Evolutionary conservation across 345 rosid genomes (phyloP).

Genomic region (Mangifera indica): DNA sequence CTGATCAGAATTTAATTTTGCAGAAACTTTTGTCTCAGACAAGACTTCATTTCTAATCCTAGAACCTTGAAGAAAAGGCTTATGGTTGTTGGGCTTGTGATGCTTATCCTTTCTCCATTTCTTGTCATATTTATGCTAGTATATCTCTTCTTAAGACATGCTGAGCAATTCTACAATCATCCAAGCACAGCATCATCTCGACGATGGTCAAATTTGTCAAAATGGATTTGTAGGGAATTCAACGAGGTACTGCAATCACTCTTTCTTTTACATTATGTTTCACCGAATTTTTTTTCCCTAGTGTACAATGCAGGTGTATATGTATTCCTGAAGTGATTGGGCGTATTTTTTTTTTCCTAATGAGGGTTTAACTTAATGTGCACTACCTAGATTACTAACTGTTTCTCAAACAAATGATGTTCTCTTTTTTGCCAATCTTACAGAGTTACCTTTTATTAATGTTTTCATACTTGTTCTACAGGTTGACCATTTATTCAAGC

Average conservation of each 20-base stretch:
- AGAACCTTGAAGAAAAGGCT: slow-evolving; percentile 74
- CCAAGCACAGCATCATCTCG: slow-evolving; percentile 96
- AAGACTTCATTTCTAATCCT: slow-evolving; percentile 88
- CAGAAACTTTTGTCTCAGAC: slow-evolving; percentile 87
- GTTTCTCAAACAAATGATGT: background rate
- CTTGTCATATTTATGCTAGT: slow-evolving; percentile 96
- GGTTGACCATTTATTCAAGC: slow-evolving; percentile 99
- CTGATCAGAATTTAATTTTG: slow-evolving; percentile 36
- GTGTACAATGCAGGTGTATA: background rate
- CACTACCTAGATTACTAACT: background rate
- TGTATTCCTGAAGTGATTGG: slow-evolving; percentile 7
- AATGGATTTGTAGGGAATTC: slow-evolving; percentile 94
- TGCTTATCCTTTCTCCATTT: slow-evolving; percentile 91
- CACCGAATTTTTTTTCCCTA: background rate
- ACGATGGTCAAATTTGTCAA: slow-evolving; percentile 98
- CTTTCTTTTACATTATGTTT: background rate
- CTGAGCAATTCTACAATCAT: slow-evolving; percentile 96
- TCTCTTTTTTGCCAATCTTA: background rate
- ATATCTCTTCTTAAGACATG: slow-evolving; percentile 92
- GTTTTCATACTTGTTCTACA: slow-evolving; percentile 29
- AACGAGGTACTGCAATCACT: slow-evolving; percentile 64
- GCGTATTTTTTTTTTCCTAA: background rate
- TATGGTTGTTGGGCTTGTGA: slow-evolving; percentile 79
- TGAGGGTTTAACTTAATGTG: background rate
- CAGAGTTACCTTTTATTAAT: slow-evolving; percentile 10